Evolutionary conservation across 31 red algal genomes (phyloP).

Genomic region (Porphyra umbilicalis): DNA sequence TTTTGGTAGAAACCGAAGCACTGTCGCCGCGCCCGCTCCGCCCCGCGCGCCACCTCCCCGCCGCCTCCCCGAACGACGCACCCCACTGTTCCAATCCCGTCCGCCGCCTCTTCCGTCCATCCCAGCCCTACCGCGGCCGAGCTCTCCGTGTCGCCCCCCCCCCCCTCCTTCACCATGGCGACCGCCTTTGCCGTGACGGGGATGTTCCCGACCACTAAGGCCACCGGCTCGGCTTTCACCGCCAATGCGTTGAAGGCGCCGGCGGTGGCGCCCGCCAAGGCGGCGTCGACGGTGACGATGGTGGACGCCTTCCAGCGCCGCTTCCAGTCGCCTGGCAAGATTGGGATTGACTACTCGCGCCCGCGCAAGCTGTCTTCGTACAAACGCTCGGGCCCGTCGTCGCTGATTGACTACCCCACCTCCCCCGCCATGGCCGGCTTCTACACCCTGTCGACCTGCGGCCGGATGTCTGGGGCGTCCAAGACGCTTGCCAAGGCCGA

Average conservation of each 20-base stretch:
- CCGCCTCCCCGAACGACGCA: background rate
- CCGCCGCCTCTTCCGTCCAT: background rate
- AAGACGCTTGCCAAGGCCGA: conserved; percentile 43
- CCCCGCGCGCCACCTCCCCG: background rate
- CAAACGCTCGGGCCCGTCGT: conserved; percentile 36
- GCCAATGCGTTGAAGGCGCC: conserved; percentile 4
- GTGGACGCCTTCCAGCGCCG: conserved; percentile 57
- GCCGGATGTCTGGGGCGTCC: conserved; percentile 4
- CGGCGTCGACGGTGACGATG: conserved; percentile 15
- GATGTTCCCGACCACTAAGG: conserved; percentile 30
- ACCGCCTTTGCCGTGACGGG: conserved; percentile 36
- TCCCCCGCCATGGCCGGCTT: conserved; percentile 30
- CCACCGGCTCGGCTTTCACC: conserved; percentile 40
- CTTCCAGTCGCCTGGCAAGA: conserved; percentile 40
- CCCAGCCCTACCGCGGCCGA: too few relatives aligned
- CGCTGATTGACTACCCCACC: conserved; percentile 36
- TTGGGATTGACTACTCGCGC: conserved; percentile 56
- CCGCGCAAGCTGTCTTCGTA: conserved; percentile 49
- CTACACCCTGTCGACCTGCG: conserved; percentile 56
- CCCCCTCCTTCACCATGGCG: background rate
- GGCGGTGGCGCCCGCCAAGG: conserved; percentile 6
- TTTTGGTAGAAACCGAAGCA: background rate
- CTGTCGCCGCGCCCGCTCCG: background rate
- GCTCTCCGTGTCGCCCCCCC: background rate
- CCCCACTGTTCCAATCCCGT: background rate